Evolutionary conservation across 257 asterid species (phyloP).

Genomic region (Handroanthus guayacan): DNA sequence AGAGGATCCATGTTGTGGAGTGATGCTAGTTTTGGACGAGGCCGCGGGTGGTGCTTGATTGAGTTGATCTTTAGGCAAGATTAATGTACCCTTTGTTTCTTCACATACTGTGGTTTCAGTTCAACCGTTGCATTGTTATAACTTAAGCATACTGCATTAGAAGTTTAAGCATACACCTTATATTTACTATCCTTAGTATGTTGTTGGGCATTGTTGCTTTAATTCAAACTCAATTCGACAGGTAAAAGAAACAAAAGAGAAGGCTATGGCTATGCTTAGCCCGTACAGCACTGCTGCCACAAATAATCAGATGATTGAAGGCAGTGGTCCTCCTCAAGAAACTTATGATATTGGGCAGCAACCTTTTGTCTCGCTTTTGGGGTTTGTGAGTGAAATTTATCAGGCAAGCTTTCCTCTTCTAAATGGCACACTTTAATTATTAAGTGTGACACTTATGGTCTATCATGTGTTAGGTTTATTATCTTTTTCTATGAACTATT

Average conservation of each 20-base stretch:
- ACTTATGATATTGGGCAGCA: constrained; percentile 56
- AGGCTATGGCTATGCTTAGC: constrained; percentile 80
- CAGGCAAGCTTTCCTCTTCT: constrained; percentile 61
- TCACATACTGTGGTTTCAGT: constrained; percentile 24
- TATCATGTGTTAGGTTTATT: constrained; percentile 15
- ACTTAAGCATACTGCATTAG: constrained; percentile 19
- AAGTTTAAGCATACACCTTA: constrained; percentile 9
- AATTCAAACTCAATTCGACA: constrained; percentile 39
- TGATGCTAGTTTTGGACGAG: constrained; percentile 6
- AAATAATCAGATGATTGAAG: constrained; percentile 64
- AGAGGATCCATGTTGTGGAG: constrained; percentile 10
- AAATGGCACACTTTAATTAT: constrained; percentile 10
- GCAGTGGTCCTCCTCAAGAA: constrained; percentile 60
- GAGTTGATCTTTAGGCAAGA: constrained; percentile 13
- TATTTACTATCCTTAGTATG: constrained; percentile 26
- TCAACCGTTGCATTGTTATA: constrained; percentile 10
- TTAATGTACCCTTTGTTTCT: neutral
- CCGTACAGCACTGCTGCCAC: constrained; percentile 61
- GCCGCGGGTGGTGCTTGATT: neutral
- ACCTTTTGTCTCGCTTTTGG: constrained; percentile 85
- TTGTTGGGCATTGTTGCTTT: constrained; percentile 12
- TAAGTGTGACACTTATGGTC: constrained; percentile 8
- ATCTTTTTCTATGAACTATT: constrained; percentile 20
- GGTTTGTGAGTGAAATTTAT: constrained; percentile 94
- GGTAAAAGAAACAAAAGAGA: constrained; percentile 96